Conservation (phyloP, 768 basidiomycete species). For the Suillus clintonianus region DNA sequence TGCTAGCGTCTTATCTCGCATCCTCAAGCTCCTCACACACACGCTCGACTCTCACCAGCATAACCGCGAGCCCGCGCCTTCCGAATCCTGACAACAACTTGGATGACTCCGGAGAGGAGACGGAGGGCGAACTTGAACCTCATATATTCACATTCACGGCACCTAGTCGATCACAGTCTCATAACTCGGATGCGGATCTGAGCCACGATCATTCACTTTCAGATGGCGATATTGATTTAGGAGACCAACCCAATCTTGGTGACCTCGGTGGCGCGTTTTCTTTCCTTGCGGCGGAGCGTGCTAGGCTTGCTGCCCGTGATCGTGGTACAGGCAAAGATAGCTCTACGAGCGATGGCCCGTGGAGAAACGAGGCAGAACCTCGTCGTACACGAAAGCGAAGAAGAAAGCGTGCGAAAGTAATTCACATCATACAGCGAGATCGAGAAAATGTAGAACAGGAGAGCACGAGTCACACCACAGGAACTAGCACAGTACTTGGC, state of each 20-base stretch:
- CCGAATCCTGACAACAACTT: neutral
- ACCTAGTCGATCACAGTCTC: conserved; percentile 14
- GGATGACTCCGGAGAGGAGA: conserved; percentile 33
- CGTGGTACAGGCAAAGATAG: conserved; percentile 28
- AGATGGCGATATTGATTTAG: conserved; percentile 27
- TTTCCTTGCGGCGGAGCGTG: conserved; percentile 75
- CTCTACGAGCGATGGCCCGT: conserved; percentile 39
- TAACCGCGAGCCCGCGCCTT: conserved; percentile 12
- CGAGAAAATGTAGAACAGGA: conserved; percentile 5
- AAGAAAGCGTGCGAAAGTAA: conserved; percentile 35
- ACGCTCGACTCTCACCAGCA: neutral
- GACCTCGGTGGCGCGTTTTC: conserved; percentile 71
- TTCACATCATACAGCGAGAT: conserved; percentile 30
- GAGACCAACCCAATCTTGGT: conserved; percentile 65
- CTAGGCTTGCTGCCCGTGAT: conserved; percentile 48
- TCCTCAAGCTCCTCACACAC: conserved; percentile 25
- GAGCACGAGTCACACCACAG: neutral
- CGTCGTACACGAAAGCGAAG: conserved; percentile 42
- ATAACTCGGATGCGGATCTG: neutral
- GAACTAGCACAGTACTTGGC: neutral
- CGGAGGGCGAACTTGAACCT: conserved; percentile 39
- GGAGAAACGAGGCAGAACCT: conserved; percentile 42
- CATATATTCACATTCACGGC: conserved; percentile 29
- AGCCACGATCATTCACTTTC: conserved; percentile 7
- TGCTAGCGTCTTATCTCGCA: conserved; percentile 59